Base-by-base conservation (phyloP, 2,329 filamentous ascomycete species). In the Cryphonectria japonica region DNA sequence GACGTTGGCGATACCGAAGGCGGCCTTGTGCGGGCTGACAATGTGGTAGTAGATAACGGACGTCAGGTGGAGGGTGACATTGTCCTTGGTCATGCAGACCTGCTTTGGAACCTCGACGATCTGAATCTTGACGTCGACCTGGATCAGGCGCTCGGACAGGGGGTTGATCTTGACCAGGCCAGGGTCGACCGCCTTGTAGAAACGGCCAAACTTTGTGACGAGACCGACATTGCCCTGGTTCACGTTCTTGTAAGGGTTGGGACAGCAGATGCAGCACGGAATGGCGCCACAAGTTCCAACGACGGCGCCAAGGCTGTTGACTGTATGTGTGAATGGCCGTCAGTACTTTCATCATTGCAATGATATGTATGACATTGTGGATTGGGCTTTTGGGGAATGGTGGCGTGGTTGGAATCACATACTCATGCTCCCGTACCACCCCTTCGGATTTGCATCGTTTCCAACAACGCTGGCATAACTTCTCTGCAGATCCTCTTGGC, bases 11-110 rank as follows among this genome's bases (percentile, higher is more conserved):
- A 99, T 98, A 76, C 96, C 96, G 80, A 98, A 99, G 72, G 96
- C 95, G 71, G 95, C 94, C 84, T 97, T 98, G 88, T 98, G 95
- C 0, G 96, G 96, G 39, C 93, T 92, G 69, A 92, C 93, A 78
- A 99, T 95, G 86, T 97, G 95, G 85, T 99, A 99, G 88, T 99
- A 99, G 84, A 99, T 98, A 80, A 99, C 96, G 7, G 93, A 97
- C 64, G 95, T 98, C 76, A 99, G 87, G 77, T 95, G 91, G 59
- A 99, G 87, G 62, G 93, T 97, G 74, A 98, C 96, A 78, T 99
- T 99, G 86, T 99, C 96, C 85, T 98, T 98, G 81, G 96, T 99
- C 95, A 99, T 99, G 87, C 96, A 98, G 73, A 95, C 90, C 83
- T 99, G 96, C 83, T 95, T 91, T 26, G 95, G 95, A 34, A 99